Evolutionary conservation across 139 green algal species (phyloP), one percentile per base, ranked within the genome.

Genomic region (Ettlia oleoabundans): DNA sequence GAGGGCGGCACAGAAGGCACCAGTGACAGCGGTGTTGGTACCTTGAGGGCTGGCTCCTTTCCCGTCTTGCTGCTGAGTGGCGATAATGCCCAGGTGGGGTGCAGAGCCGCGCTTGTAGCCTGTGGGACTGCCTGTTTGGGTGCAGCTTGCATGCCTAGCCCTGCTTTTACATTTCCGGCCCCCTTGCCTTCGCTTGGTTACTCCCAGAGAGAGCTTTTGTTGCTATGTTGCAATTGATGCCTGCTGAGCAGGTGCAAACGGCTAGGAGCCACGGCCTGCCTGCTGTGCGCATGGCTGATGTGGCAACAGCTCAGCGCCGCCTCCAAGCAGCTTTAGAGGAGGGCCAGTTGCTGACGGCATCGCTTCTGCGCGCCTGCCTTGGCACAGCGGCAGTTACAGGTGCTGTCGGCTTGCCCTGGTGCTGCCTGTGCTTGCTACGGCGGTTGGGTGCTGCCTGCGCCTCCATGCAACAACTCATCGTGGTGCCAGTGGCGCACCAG

Each of bases 51-150:
- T 4, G 58, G 26, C n/a, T 32, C 75, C 58, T 82, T 95, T 80
- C 91, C 93, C 0, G 92, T 95, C 19, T 65, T 95, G 42, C 86
- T 95, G 74, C 86, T 95, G 21, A 92, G 90, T 13, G 93, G 92
- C 78, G 92, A 96, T 87, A 94, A 95, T 53, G 91, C 79, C 3
- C 92, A 96, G 84, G 80, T 95, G 42, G 21, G n/a, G 30, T n/a
- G 52, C 35, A 47, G 28, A 35, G 42, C 3, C 52, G n/a, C n/a
- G n/a, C n/a, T n/a, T n/a, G n/a, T n/a, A n/a, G n/a, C n/a, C n/a
- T n/a, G n/a, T n/a, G n/a, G n/a, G n/a, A n/a, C n/a, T n/a, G n/a
- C n/a, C n/a, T n/a, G n/a, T n/a, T n/a, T n/a, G n/a, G n/a, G n/a
- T n/a, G n/a, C n/a, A n/a, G n/a, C n/a, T n/a, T n/a, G n/a, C n/a